Evolutionary conservation across 495 filamentous ascomycete genomes (phyloP), one percentile per base, ranked within the genome.

Genomic region (Hyaloscypha hepaticicola): DNA sequence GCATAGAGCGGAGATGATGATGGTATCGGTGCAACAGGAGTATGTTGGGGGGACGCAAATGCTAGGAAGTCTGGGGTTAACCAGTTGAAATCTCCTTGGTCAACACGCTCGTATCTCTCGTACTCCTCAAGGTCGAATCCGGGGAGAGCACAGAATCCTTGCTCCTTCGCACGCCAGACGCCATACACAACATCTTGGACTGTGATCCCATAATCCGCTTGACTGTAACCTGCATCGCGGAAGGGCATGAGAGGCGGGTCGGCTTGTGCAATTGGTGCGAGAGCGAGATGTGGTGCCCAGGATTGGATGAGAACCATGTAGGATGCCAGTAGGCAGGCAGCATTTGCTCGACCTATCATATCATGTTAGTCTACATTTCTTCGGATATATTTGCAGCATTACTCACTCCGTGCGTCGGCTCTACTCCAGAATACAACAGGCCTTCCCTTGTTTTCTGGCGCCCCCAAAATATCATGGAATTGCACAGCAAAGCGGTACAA

Each of bases 71-170:
- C 80, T 16, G 93, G 93, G 12, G 93, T 96, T 53, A 99, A 82
- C 95, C 95, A 99, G 81, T 99, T 99, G 88, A 99, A 99, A 76
- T 99, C 95, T 62, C 95, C 95, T 82, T 97, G 93, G 70, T 99
- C 96, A 2, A 98, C 95, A 60, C 95, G 84, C 76, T 99, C 95
- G 67, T 85, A 99, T 72, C 85, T 88, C 77, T 99, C 95, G 72
- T 99, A 97, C 86, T 98, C 95, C 79, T 97, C 93, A 3, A 99
- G 82, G 58, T 89, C 91, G 69, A 98, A 99, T 52, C 92, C 88
- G 66, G 92, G 89, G 60, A 99, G 77, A 29, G 89, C 89, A 70
- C 92, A 94, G 70, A 96, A 83, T 1, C 88, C 87, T 75, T 96
- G 89, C 74, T 98, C 93, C 76, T 99, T 99, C 2, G 96, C 96